Percentiles rank a stretch among this genome's conserved stretches.
Evolutionary conservation across 495 filamentous ascomycete species (phyloP).

Genomic region (Daldinia vernicosa): DNA sequence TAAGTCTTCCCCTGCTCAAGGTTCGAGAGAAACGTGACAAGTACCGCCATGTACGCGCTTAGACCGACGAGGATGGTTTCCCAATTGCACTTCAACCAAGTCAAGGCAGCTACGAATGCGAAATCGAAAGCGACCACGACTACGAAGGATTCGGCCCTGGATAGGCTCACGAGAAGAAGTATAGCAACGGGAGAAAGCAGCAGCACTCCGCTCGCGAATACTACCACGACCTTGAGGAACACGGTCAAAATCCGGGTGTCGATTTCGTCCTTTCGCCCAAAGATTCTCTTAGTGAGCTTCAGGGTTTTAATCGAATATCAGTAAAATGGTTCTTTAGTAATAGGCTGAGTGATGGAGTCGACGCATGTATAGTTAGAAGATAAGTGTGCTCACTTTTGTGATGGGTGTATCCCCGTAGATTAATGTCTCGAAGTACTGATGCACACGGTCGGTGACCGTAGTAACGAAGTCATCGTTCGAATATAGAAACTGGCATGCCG

Average conservation of each 20-base stretch:
- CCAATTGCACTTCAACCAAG: constrained; percentile 3
- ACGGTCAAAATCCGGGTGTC: neutral
- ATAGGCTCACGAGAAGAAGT: constrained; percentile 15
- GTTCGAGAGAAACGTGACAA: constrained; percentile 24
- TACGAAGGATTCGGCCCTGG: constrained; percentile 1
- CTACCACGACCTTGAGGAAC: constrained; percentile 3
- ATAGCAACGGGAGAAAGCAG: constrained; percentile 25
- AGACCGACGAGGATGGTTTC: constrained; percentile 20
- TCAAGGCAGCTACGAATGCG: constrained; percentile 10
- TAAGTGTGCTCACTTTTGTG: constrained; percentile 1
- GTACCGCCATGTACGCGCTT: constrained; percentile 24
- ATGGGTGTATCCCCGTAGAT: constrained; percentile 4
- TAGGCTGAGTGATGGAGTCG: no score
- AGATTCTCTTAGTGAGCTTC: constrained; percentile 14
- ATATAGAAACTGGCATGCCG: constrained; percentile 12
- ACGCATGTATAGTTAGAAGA: neutral
- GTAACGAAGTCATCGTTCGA: constrained; percentile 15
- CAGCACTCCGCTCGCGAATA: constrained; percentile 5
- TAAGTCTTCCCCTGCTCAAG: constrained; percentile 10
- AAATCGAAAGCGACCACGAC: constrained; percentile 20
- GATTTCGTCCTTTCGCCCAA: constrained; percentile 1
- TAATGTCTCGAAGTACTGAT: constrained; percentile 19
- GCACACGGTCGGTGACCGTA: constrained; percentile 2
- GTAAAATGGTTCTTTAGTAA: neutral
- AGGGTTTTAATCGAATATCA: neutral